phyloP scores from a whole-genome alignment of 441 rosid genomes.

The Sinapis alba region DNA sequence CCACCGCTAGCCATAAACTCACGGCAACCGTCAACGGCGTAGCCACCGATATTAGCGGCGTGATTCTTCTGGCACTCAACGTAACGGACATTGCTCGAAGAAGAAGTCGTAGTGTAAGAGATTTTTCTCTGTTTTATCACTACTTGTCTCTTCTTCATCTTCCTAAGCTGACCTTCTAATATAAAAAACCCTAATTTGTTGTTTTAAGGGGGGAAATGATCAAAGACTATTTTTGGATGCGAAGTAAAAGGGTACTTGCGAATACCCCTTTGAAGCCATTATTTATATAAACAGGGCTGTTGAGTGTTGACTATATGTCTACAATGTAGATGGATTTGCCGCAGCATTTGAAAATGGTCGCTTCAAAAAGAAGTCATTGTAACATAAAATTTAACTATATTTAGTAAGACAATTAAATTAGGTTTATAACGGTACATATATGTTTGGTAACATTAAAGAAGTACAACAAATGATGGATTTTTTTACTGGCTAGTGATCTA shows the following conservation, averaged over 20 bases:
- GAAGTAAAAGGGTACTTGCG: conserved; percentile 24
- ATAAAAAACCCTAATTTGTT: too few species aligned
- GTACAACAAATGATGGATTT: background rate
- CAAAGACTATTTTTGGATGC: background rate
- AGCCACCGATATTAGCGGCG: conserved; percentile 79
- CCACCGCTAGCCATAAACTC: conserved; percentile 85
- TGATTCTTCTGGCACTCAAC: conserved; percentile 95
- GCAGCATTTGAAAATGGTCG: conserved; percentile 15
- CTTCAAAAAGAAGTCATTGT: conserved; percentile 11
- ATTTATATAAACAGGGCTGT: conserved; percentile 28
- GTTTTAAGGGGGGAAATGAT: too few species aligned
- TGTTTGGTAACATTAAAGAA: conserved; percentile 3
- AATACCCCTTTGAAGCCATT: conserved; percentile 12
- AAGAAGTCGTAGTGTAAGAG: conserved; percentile 32
- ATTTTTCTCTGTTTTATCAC: conserved; percentile 47
- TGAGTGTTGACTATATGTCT: conserved; percentile 32
- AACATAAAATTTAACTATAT: conserved; percentile 15
- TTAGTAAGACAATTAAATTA: conserved; percentile 11
- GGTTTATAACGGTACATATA: background rate
- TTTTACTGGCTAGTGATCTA: background rate
- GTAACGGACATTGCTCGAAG: conserved; percentile 59
- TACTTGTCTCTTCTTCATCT: too few species aligned
- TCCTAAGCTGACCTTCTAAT: too few species aligned
- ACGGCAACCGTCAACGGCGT: conserved; percentile 91
- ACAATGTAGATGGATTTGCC: conserved; percentile 22